Percentiles rank a stretch among this genome's conserved stretches.
These are phyloP conservation scores for Lophium mytilinum DNA, from an alignment of 495 filamentous ascomycete genomes.

Conservation along the genomic window DNA sequence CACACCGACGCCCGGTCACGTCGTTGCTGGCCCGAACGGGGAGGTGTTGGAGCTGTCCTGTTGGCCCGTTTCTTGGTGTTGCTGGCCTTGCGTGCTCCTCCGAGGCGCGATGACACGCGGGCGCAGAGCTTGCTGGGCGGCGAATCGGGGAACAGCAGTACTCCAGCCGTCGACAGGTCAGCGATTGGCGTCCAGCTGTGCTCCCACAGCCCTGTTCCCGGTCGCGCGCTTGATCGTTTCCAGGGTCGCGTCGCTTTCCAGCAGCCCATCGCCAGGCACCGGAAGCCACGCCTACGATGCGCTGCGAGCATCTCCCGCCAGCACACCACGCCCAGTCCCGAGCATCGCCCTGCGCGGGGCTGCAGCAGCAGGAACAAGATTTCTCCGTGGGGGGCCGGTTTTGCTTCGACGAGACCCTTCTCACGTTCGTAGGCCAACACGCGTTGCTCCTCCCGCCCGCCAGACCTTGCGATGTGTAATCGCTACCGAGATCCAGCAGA, in stretches of 20 bases:
- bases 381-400: background rate
- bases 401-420: background rate
- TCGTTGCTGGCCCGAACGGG: too few relatives aligned
- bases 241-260: background rate
- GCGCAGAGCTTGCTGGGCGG: background rate
- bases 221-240: background rate
- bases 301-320: conserved; percentile 9
- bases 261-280: conserved; percentile 21
- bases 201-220: conserved; percentile 5
- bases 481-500: too few relatives aligned
- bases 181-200: conserved; percentile 15
- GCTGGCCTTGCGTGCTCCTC: too few relatives aligned
- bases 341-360: too few relatives aligned
- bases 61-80: too few relatives aligned
- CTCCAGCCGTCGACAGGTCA: conserved; percentile 10
- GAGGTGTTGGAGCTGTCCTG: too few relatives aligned
- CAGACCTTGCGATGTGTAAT: too few relatives aligned
- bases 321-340: conserved; percentile 1
- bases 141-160: conserved; percentile 11
- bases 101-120: too few relatives aligned
- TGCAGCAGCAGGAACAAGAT: background rate
- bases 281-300: background rate
- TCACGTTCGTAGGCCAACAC: background rate
- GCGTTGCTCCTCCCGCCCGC: too few relatives aligned
- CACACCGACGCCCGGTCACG: too few relatives aligned